Evolutionary conservation across 2,329 filamentous ascomycete species (phyloP), one percentile per base, ranked within the genome.

Genomic region (Juglanconis sp.): DNA sequence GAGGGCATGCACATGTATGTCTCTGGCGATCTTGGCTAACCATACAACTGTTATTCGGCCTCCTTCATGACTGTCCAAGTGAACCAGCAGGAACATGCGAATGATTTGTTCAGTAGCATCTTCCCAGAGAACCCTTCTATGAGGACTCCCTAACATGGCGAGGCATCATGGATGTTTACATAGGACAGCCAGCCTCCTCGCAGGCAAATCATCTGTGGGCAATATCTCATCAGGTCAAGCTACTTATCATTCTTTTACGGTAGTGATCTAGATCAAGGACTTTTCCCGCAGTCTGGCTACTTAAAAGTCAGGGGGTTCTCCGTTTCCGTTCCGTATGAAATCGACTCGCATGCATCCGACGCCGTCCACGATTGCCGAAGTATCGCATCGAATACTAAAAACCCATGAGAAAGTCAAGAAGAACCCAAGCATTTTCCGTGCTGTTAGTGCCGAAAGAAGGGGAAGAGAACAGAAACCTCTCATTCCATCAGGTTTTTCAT

Each of bases 321-420:
- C 55, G 55, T 46, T 17, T 57, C 47, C 30, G 59, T 55, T 61
- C 57, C 58, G 57, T 53, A 52, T 44, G 40, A 63, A 57, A 60
- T 50, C 58, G 61, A 60, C 47, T 48, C 58, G 56, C 58, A 48
- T 49, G 54, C 51, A 57, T 52, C 58, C 54, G 47, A 48, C 58
- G 58, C 61, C 58, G 61, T 58, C 51, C 54, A 57, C 54, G 31
- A 49, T 47, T 40, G 58, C 40, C 58, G 54, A 54, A 30, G 24
- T 44, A 30, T 60, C 61, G 62, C 47, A 62, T 62, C 62, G 62
- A 57, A 57, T 57, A 59, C 60, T 62, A 64, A 57, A 62, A 57
- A 59, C 46, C 55, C 56, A 59, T 53, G 51, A 60, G 62, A 52
- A 56, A 62, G 60, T 56, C 60, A 62, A 58, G 61, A 38, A 53